Conservation (phyloP, 2,329 filamentous ascomycete species). For the Fonsecaea erecta region DNA sequence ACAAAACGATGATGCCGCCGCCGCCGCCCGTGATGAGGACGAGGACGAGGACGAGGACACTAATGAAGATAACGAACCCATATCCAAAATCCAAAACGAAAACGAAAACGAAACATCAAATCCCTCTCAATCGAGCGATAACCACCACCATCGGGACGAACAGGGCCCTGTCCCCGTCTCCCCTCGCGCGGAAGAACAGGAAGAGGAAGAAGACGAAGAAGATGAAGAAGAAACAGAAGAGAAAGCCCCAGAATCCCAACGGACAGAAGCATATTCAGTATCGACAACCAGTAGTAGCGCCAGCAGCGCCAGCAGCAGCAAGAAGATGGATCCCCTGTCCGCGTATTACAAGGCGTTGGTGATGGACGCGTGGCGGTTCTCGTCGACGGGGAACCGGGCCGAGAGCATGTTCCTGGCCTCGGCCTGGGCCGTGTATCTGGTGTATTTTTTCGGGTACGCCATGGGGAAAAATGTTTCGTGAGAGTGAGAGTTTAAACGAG, state of each 20-base stretch:
- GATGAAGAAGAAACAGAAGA: too few species aligned
- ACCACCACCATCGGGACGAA: too few species aligned
- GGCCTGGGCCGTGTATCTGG: conserved; percentile 17
- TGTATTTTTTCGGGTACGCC: conserved; percentile 12
- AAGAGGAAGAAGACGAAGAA: neutral
- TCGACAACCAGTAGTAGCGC: neutral
- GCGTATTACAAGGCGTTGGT: conserved; percentile 17
- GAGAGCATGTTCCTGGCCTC: conserved; percentile 25
- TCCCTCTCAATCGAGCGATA: too few species aligned
- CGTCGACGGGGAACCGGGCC: conserved; percentile 7
- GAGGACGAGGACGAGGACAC: neutral
- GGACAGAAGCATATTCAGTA: neutral
- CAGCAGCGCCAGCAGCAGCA: neutral
- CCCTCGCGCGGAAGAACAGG: too few species aligned
- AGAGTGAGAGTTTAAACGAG: too few species aligned
- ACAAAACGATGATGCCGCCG: neutral
- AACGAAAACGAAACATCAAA: too few species aligned
- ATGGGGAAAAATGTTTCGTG: conserved; percentile 24
- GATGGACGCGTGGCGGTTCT: conserved; percentile 20
- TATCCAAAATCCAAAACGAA: neutral
- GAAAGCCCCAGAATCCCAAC: neutral
- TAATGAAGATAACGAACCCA: too few species aligned
- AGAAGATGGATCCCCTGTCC: conserved; percentile 4
- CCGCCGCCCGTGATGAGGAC: too few species aligned
- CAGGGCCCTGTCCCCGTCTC: too few species aligned